Base-by-base conservation (phyloP, 1,139 yeast genomes). In the Saccharomyces hybrid region DNA sequence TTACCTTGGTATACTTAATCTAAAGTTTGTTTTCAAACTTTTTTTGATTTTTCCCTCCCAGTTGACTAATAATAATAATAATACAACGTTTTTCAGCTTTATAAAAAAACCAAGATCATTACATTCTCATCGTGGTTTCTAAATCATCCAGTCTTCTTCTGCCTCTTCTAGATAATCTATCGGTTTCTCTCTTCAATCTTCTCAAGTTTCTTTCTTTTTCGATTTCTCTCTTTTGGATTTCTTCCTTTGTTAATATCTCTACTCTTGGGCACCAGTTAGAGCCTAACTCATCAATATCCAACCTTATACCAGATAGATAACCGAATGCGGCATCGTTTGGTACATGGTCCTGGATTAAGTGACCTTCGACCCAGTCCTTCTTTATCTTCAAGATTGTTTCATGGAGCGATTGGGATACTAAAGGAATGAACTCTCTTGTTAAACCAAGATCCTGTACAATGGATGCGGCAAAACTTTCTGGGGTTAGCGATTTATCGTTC, bases 181-280 rank as follows among this genome's bases (percentile, higher is more conserved):
- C 80, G 27, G 89, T 84, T 68, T 95, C 99, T 70, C 99, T 82
- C 75, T 95, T 91, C 65, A 90, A 77, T 67, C 99, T 82, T 70
- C 99, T 82, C 58, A 89, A 79, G 66, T 88, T 89, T 70, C 99
- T 81, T 61, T 91, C 97, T 65, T 96, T 84, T 71, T 95, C 99
- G 61, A 91, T 89, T 67, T 93, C 98, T 59, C 98, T 80, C 72
- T 88, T 86, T 67, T 91, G 98, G 55, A 93, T 89, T 71, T 93
- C 99, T 78, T 93, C 91, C 50, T 89, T 93, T 1, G 95, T 84
- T 57, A 93, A 76, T 7, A 82, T 81, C 70, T 91, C 98, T 3
- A 93, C 85, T 38, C 83, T 78, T 11, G 99, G 99, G 53, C 87
- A 85, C 96, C 97, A 93, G 41, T 82, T 86, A 51, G 84, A 89